Percentiles rank a stretch among this genome's conserved stretches.
Conservation (phyloP, 2,329 filamentous ascomycete species). For the Chrysoporthe deuterocubensis region DNA sequence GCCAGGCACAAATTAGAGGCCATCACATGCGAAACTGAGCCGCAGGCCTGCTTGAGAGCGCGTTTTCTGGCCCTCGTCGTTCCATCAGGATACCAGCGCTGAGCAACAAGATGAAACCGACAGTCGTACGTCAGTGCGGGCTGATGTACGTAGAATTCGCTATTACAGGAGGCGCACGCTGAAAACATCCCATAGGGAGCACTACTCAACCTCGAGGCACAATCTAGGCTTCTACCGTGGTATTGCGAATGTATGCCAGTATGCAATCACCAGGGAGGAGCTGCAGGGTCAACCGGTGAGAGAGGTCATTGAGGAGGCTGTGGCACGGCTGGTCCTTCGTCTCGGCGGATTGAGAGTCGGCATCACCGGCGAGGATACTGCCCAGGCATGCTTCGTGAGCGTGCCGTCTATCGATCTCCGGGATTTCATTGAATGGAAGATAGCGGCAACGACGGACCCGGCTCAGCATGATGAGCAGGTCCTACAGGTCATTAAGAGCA, state of each 20-base stretch:
- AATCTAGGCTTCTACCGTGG: conserved; percentile 51
- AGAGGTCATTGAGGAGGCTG: conserved; percentile 41
- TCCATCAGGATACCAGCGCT: background rate
- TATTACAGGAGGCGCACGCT: background rate
- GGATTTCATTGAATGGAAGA: conserved; percentile 46
- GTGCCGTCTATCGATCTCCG: conserved; percentile 48
- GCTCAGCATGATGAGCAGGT: conserved; percentile 35
- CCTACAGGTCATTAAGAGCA: conserved; percentile 41
- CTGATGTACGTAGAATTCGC: background rate
- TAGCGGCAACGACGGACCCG: conserved; percentile 23
- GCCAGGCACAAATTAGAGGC: background rate
- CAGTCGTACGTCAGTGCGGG: conserved; percentile 31
- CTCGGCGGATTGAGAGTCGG: conserved; percentile 55
- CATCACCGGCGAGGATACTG: conserved; percentile 50
- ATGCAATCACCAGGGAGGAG: conserved; percentile 35
- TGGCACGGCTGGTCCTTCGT: conserved; percentile 45
- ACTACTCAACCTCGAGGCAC: conserved; percentile 51
- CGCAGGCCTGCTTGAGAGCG: background rate
- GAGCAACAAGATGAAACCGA: conserved; percentile 11
- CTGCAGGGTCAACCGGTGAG: conserved; percentile 27
- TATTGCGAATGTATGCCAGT: conserved; percentile 51
- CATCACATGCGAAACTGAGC: background rate
- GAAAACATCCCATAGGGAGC: conserved; percentile 42
- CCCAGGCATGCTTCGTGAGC: conserved; percentile 48
- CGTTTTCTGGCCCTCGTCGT: background rate